phyloP scores from a whole-genome alignment of 2,329 filamentous ascomycete genomes.

The Penicillium crustosum region DNA sequence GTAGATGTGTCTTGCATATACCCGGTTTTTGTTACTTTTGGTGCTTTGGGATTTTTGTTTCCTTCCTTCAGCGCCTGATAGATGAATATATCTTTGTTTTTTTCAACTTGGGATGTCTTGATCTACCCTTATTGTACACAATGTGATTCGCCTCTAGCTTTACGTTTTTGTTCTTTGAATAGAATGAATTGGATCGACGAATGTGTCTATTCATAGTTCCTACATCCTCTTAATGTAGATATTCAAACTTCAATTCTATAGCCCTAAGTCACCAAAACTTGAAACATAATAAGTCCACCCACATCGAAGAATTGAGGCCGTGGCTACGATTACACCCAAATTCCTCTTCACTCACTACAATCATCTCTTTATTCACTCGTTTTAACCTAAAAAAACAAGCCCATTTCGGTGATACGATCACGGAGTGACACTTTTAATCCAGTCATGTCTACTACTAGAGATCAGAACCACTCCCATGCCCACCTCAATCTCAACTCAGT shows the following conservation, averaged over 20 bases:
- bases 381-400: no score
- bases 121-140: not conserved
- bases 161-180: not conserved
- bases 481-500: no score
- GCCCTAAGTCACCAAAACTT: no score
- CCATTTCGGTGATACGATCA: no score
- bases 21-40: conserved; percentile 4
- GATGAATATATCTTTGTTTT: conserved; percentile 8
- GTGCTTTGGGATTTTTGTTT: not conserved
- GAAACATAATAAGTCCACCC: no score
- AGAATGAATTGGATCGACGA: not conserved
- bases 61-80: conserved; percentile 9
- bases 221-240: no score
- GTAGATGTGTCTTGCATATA: conserved; percentile 48
- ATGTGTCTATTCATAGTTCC: not conserved
- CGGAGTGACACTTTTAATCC: no score
- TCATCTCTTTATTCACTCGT: no score
- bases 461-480: no score
- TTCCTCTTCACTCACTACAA: no score
- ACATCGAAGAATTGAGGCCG: not conserved
- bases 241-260: not conserved
- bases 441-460: no score
- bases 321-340: not conserved
- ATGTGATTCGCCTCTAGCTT: not conserved
- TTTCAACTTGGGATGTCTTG: not conserved